Evolutionary conservation across 805 yeast genomes (phyloP), one percentile per base, ranked within the genome.

Genomic region (Sugiyamaella marilandica): DNA sequence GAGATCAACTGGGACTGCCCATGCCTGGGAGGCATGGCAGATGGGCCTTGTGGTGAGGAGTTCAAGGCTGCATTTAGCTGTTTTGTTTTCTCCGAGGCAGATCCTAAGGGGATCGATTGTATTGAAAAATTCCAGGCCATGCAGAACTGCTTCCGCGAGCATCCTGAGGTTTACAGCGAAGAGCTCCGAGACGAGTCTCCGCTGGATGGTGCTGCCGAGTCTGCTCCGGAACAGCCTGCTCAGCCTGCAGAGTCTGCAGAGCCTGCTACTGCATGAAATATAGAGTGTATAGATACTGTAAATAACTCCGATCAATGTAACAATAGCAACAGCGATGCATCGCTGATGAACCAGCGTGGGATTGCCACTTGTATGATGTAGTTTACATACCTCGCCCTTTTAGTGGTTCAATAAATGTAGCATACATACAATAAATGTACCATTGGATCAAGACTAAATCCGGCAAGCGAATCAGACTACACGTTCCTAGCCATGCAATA

Each of bases 1-100:
- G 98, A 92, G 69, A 94, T 94, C 72, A 92, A 94, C 80, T 94
- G 99, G 99, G 98, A 94, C 67, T 94, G 99, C 70, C 98, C 99
- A n/a, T 92, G 98, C 71, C 76, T 94, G 47, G 99, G 98, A 33
- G 99, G 99, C 41, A 89, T 94, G 97, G 98, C 99, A 32, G 78
- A 91, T 59, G 99, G 99, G 0, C 98, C 99, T 52, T 94, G 99
- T 74, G 99, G 99, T 53, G 91, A 84, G 63, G 96, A 90, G 72
- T 89, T 89, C 76, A 89, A 87, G 73, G 89, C 81, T 50, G 98
- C 99, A 0, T 94, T 94, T 69, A 78, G 95, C 9, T 94, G 99
- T 70, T 94, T 94, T 66, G 92, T 94, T 41, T 90, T 85, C 75
- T 90, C 97, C 5, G 88, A 85, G 64, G 84, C 85, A 54, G 98